These are phyloP conservation scores for Plasmodium falciparum DNA, from an alignment of 169 alveolate genomes.

Conservation along the genomic window DNA sequence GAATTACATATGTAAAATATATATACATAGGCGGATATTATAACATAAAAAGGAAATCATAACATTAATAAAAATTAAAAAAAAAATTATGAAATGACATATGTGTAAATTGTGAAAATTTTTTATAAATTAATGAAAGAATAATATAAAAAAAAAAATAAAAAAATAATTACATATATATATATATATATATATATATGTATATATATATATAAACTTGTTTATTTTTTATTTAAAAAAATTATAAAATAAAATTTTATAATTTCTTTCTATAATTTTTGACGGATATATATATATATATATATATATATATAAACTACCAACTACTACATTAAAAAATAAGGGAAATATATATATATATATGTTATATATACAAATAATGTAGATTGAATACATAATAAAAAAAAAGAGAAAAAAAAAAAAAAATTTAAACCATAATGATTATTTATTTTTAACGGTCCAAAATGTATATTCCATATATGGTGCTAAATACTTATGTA, in stretches of 20 bases:
- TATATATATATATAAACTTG: neutral
- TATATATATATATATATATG: neutral
- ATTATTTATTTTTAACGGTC: neutral
- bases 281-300: constrained; percentile 7
- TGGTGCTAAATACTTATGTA: neutral
- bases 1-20: too few relatives aligned
- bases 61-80: neutral
- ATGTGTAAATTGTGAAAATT: neutral
- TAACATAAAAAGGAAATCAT: neutral
- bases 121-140: neutral
- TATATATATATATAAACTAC: neutral
- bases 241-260: constrained; percentile 2
- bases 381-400: neutral
- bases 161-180: neutral
- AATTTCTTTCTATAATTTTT: neutral
- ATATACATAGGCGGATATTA: neutral
- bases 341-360: neutral
- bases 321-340: constrained; percentile 3
- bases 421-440: neutral
- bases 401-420: neutral
- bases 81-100: neutral
- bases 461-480: neutral
- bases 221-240: constrained; percentile 6
- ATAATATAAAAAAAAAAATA: neutral
- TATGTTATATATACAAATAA: constrained; percentile 3